phyloP scores from a whole-genome alignment of 2,329 filamentous ascomycete species.

The Pestalotiopsis sp. region DNA sequence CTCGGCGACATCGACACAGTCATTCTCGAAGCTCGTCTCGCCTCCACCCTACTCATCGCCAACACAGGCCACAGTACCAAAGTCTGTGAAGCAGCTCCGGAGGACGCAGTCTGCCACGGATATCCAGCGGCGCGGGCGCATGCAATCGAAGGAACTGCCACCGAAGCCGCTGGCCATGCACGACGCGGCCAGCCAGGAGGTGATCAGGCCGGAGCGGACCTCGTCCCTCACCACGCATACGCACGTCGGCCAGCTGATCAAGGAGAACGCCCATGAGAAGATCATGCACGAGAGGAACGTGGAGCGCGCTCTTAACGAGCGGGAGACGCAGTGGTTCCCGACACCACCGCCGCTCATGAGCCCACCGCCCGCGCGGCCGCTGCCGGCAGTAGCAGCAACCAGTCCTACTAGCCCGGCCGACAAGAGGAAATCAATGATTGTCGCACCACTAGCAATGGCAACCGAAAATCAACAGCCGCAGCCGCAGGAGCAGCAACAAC shows the following conservation, averaged over 20 bases:
- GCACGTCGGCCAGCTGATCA: conserved; percentile 13
- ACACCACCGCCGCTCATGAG: conserved; percentile 20
- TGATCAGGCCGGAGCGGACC: background rate
- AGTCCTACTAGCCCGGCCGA: background rate
- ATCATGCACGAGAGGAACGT: background rate
- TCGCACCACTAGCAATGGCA: conserved; percentile 2
- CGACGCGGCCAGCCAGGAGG: conserved; percentile 2
- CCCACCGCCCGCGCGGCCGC: conserved; percentile 22
- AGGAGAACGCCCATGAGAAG: conserved; percentile 3
- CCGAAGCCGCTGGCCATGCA: background rate
- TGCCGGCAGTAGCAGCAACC: conserved; percentile 20
- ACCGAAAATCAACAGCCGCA: conserved; percentile 13
- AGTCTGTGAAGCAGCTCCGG: conserved; percentile 17
- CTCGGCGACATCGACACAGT: conserved; percentile 5
- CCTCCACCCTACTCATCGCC: background rate
- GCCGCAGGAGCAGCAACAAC: background rate
- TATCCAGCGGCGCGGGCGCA: conserved; percentile 13
- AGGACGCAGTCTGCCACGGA: conserved; percentile 27
- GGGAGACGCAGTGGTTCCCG: conserved; percentile 9
- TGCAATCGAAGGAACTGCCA: conserved; percentile 18
- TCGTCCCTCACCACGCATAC: background rate
- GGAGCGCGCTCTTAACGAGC: background rate
- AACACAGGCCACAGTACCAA: background rate
- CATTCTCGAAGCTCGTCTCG: conserved; percentile 1
- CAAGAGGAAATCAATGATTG: background rate